Evolutionary conservation across 2,329 filamentous ascomycete species (phyloP).

Genomic region (Blastomyces percursus): DNA sequence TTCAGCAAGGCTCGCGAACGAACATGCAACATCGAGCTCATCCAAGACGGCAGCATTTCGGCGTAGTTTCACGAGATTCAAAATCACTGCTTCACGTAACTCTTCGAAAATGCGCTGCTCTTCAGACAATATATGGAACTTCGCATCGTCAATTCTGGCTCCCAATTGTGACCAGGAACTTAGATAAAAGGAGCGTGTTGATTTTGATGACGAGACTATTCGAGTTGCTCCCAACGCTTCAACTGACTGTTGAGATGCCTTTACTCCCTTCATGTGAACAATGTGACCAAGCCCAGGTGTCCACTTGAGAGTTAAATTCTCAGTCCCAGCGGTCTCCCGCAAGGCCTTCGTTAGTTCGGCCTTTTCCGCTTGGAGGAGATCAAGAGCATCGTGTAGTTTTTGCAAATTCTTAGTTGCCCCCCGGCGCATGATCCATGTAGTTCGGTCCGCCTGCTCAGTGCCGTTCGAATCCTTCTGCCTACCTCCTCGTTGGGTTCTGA

Average conservation of each 20-base stretch:
- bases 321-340: conserved; percentile 48
- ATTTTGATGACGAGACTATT: conserved; percentile 68
- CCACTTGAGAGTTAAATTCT: conserved; percentile 70
- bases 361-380: conserved; percentile 51
- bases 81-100: conserved; percentile 64
- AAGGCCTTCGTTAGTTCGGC: conserved; percentile 49
- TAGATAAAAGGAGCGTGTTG: conserved; percentile 73
- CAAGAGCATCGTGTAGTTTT: conserved; percentile 58
- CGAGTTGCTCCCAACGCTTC: conserved; percentile 36
- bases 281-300: conserved; percentile 79
- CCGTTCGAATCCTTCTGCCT: conserved; percentile 22
- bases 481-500: conserved; percentile 22
- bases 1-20: conserved; percentile 66
- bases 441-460: conserved; percentile 32
- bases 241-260: conserved; percentile 46
- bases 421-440: conserved; percentile 54
- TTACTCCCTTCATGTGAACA: conserved; percentile 71
- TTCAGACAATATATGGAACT: conserved; percentile 67
- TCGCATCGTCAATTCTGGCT: conserved; percentile 63
- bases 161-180: conserved; percentile 77
- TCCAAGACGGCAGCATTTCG: conserved; percentile 86
- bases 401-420: conserved; percentile 56
- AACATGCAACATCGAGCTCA: conserved; percentile 81
- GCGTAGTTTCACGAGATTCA: conserved; percentile 72
- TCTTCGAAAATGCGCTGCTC: conserved; percentile 69